These are phyloP conservation scores for Phylloporus arenicola DNA, from an alignment of 768 basidiomycete species.

Conservation along the genomic window DNA sequence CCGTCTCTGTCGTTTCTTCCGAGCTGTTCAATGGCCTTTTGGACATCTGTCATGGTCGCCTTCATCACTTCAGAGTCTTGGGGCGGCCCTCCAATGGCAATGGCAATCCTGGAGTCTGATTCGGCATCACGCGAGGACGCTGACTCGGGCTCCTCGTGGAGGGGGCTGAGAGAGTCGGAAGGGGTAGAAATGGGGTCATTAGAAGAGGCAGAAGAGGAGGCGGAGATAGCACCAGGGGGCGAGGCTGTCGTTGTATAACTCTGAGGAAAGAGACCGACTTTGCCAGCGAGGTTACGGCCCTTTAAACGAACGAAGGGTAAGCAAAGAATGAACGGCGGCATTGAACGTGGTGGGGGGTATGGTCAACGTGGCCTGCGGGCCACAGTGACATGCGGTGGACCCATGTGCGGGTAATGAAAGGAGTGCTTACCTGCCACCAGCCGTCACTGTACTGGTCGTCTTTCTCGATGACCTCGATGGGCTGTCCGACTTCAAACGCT, in stretches of 20 bases:
- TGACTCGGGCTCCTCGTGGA: constrained; percentile 45
- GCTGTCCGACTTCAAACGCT: constrained; percentile 75
- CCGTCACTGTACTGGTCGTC: constrained; percentile 93
- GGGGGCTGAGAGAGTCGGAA: constrained; percentile 35
- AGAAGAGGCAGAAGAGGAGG: constrained; percentile 25
- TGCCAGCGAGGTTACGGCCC: constrained; percentile 81
- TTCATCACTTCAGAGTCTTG: constrained; percentile 62
- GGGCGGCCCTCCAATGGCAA: constrained; percentile 21
- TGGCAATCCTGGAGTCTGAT: constrained; percentile 22
- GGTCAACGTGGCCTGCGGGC: constrained; percentile 9
- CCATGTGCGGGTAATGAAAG: constrained; percentile 11
- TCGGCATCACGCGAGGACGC: constrained; percentile 28
- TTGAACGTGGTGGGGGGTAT: constrained; percentile 17
- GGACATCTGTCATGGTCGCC: constrained; percentile 85
- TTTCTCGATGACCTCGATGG: constrained; percentile 85
- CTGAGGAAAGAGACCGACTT: constrained; percentile 86
- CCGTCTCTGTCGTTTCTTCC: constrained; percentile 55
- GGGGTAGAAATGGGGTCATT: constrained; percentile 16
- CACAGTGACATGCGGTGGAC: constrained; percentile 3
- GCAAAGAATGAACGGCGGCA: constrained; percentile 24
- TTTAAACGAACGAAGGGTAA: constrained; percentile 30
- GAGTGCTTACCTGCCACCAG: constrained; percentile 76
- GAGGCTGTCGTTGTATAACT: constrained; percentile 72
- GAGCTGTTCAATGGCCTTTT: constrained; percentile 85
- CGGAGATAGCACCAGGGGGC: constrained; percentile 30